These are phyloP conservation scores for Silene conica DNA, from an alignment of 148 eudicot species.

Conservation along the genomic window DNA sequence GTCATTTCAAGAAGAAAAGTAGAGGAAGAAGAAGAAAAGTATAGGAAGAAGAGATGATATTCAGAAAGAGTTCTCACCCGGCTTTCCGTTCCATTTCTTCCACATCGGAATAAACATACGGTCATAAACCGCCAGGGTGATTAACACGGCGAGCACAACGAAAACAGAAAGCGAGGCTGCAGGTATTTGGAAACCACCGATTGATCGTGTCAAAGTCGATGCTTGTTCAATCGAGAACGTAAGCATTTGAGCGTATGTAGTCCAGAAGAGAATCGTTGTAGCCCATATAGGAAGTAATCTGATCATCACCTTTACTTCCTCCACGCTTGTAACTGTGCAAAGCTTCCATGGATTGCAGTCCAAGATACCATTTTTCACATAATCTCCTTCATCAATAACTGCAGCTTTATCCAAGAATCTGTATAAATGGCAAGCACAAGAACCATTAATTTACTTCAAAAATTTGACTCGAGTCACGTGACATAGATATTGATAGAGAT, in stretches of 20 bases:
- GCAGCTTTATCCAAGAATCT: slow-evolving; percentile 90
- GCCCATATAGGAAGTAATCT: slow-evolving; percentile 66
- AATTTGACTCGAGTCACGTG: neutral
- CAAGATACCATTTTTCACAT: slow-evolving; percentile 20
- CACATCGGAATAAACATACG: slow-evolving; percentile 47
- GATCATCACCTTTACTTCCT: slow-evolving; percentile 67
- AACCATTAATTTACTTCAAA: neutral
- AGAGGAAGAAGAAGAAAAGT: too few species aligned
- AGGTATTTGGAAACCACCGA: slow-evolving; percentile 56
- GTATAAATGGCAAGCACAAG: neutral
- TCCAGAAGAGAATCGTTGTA: slow-evolving; percentile 74
- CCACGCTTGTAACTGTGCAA: slow-evolving; percentile 64
- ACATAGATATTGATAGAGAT: neutral
- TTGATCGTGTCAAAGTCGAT: slow-evolving; percentile 48
- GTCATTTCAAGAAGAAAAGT: too few species aligned
- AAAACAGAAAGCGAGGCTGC: slow-evolving; percentile 65
- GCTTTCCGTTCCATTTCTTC: slow-evolving; percentile 48
- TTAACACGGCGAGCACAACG: slow-evolving; percentile 51
- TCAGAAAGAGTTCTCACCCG: slow-evolving; percentile 34
- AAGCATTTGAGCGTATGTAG: slow-evolving; percentile 73
- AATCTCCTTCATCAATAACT: slow-evolving; percentile 51
- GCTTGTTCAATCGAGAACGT: slow-evolving; percentile 76
- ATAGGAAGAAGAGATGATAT: neutral
- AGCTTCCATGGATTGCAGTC: slow-evolving; percentile 62
- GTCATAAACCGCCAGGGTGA: slow-evolving; percentile 52